Base-by-base conservation (phyloP, 2,329 filamentous ascomycete species). In the Alternaria sp. region DNA sequence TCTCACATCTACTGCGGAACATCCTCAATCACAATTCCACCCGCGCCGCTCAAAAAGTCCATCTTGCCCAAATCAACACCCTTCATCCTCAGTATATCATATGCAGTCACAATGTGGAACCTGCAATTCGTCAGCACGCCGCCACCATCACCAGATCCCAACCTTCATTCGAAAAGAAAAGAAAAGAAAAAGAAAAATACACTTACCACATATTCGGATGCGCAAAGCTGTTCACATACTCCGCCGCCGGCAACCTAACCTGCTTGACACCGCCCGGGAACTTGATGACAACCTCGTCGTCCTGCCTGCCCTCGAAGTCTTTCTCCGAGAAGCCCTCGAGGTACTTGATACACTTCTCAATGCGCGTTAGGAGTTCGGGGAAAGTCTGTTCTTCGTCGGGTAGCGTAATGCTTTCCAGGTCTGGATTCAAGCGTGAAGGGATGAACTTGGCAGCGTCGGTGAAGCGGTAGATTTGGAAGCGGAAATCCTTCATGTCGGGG, bases 61-160 rank as follows among this genome's bases (percentile, higher is more conserved):
- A 61, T 39, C 81, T 90, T 90, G 33, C 86, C 86, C 17, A 91
- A n/a, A 0, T 80, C 77, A 26, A 89, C 84, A 1, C 88, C 88
- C 75, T 86, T 82, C 68, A 81, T 83, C 59, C 88, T 80, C 71
- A 90, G 69, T 54, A 90, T 85, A 23, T 75, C 79, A 77, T 90
- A 90, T 9, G 85, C 80, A 11, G 81, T 87, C 3, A 75, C 81
- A 13, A 85, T 63, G 70, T 90, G 88, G 76, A 90, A 91, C 78
- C 65, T 67, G n/a, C 2, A n/a, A 17, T 17, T 17, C 17, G 17
- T 17, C 17, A 17, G 17, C 17, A 17, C 17, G 17, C 17, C 17
- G 17, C 13, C 14, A 29, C 60, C 5, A 60, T 40, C 36, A 56
- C 14, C 36, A 24, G 17, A 17, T 17, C 17, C 17, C 17, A 17